Percentiles rank a stretch among this genome's conserved stretches.
Conservation (phyloP, 768 basidiomycete species). For the Boletus rubroflammeus region DNA sequence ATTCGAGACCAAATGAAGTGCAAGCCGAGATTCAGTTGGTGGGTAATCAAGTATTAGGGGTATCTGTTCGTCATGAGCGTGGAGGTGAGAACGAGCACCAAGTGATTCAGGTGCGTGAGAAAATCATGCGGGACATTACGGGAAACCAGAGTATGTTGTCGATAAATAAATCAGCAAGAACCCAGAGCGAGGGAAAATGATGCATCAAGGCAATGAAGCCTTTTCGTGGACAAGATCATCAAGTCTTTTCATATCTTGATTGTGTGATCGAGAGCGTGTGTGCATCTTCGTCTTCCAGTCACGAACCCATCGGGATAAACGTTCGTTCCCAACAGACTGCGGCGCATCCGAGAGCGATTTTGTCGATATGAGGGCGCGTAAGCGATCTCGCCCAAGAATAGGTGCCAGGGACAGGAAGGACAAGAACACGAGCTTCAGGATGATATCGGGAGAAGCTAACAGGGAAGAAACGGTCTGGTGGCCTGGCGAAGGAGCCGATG, state of each 20-base stretch:
- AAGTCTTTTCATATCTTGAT: slow-evolving; percentile 45
- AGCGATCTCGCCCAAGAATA: slow-evolving; percentile 68
- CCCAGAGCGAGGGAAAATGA: slow-evolving; percentile 13
- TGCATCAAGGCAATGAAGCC: slow-evolving; percentile 24
- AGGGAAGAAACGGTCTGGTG: slow-evolving; percentile 81
- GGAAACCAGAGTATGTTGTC: slow-evolving; percentile 13
- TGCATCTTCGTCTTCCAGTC: slow-evolving; percentile 64
- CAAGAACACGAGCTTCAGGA: slow-evolving; percentile 78
- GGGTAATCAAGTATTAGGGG: slow-evolving; percentile 35
- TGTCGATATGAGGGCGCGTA: slow-evolving; percentile 53
- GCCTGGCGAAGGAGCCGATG: slow-evolving; percentile 63
- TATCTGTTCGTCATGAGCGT: slow-evolving; percentile 27
- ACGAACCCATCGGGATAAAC: slow-evolving; percentile 53
- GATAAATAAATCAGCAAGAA: slow-evolving; percentile 21
- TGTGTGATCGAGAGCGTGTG: slow-evolving; percentile 47
- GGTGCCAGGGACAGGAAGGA: slow-evolving; percentile 85
- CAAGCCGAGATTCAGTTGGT: slow-evolving; percentile 10
- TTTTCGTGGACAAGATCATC: slow-evolving; percentile 58
- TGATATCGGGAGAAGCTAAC: slow-evolving; percentile 78
- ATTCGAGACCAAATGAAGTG: slow-evolving; percentile 10
- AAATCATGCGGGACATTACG: slow-evolving; percentile 23
- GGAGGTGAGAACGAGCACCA: slow-evolving; percentile 14
- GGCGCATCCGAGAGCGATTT: slow-evolving; percentile 20
- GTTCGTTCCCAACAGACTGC: slow-evolving; percentile 32
- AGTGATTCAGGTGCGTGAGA: slow-evolving; percentile 17